phyloP scores from a whole-genome alignment of 2,329 filamentous ascomycete species.

The Sporothrix pallida region DNA sequence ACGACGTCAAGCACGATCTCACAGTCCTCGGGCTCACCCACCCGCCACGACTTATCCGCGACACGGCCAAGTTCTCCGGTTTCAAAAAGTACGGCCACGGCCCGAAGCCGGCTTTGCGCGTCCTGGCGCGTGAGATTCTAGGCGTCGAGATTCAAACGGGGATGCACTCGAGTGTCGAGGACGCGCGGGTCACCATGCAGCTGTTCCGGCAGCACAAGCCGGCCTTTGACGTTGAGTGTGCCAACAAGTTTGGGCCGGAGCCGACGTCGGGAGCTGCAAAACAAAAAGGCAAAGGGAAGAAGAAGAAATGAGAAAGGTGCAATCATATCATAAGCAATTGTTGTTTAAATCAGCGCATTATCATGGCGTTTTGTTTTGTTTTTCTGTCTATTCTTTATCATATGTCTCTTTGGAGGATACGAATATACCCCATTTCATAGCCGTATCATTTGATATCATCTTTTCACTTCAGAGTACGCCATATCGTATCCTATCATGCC shows the following conservation, averaged over 20 bases:
- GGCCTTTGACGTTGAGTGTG: constrained; percentile 81
- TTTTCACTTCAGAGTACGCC: no score
- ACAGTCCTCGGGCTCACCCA: constrained; percentile 79
- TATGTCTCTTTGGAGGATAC: neutral
- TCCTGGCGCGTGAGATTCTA: constrained; percentile 62
- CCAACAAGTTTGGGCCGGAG: constrained; percentile 64
- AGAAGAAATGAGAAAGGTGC: constrained; percentile 42
- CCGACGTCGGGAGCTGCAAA: neutral
- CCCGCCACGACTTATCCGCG: constrained; percentile 76
- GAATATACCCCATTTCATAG: constrained; percentile 7
- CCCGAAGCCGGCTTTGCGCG: constrained; percentile 69
- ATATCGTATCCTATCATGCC: no score
- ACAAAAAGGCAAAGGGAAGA: constrained; percentile 53
- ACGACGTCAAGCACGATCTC: constrained; percentile 81
- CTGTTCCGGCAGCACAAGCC: constrained; percentile 83
- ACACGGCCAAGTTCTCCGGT: constrained; percentile 78
- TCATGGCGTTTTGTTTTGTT: constrained; percentile 2
- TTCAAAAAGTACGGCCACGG: constrained; percentile 74
- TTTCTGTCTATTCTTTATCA: neutral
- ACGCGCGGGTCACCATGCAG: constrained; percentile 89
- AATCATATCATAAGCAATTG: neutral
- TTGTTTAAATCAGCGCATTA: neutral
- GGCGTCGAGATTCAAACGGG: constrained; percentile 68
- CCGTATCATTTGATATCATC: neutral
- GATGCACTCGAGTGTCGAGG: constrained; percentile 71